Base-by-base conservation (phyloP, 2,329 filamentous ascomycete species). In the Fusarium sp. region DNA sequence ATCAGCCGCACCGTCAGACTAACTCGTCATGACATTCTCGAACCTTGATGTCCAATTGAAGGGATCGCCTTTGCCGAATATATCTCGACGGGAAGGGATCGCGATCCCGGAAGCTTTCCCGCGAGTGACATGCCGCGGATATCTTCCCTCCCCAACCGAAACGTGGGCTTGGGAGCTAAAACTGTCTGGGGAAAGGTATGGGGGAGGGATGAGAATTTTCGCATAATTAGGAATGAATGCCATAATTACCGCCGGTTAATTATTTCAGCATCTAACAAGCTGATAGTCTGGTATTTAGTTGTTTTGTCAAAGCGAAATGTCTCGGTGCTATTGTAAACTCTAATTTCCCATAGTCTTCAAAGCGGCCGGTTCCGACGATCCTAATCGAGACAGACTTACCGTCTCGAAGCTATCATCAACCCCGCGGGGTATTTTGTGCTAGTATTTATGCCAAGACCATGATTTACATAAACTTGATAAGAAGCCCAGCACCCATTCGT, bases 401-500 rank as follows among this genome's bases (percentile, higher is more conserved):
- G 30, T 12, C 11, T 33, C n/a, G 30, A 38, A 35, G 40, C 23
- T 18, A 58, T 33, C 28, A 21, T 30, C 19, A 7, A 35, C 37
- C 49, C 37, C 49, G 28, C 23, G 49, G 49, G 49, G 49, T 35
- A 38, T 25, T 28, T 53, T 16, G 18, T 23, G 18, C n/a, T 40
- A 54, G 47, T 18, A 16, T 40, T 37, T 33, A 28, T 23, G 30
- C 57, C 21, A n/a, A 38, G 25, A 2, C 12, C 9, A 7, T 25
- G 10, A 30, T 54, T 18, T 18, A 42, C 50, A 37, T 25, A 32
- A n/a, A n/a, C n/a, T n/a, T n/a, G 49, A 61, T 58, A 61, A 61
- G 19, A 9, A 19, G 33, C 32, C 30, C 10, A 53, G 4, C 18
- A 38, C 19, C 21, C 19, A 63, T 47, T 40, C 35, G 53, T 6